Percentiles rank a stretch among this genome's conserved stretches.
These are phyloP conservation scores for Sungouiozyma intestinalis DNA, from an alignment of 805 yeast genomes.

Conservation along the genomic window DNA sequence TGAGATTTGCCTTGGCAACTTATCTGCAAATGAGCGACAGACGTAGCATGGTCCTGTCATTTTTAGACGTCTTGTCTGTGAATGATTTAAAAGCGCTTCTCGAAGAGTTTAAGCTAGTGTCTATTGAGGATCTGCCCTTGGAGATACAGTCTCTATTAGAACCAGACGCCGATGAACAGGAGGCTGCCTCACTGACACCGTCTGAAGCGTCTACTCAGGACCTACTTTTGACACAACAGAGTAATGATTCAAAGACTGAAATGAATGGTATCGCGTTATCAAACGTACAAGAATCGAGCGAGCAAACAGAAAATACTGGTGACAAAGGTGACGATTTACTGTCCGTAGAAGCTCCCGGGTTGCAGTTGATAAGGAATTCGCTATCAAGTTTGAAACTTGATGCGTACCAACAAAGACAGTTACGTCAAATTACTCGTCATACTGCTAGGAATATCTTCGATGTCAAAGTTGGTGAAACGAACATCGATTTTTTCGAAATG, in stretches of 20 bases:
- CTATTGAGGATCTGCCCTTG: constrained; percentile 18
- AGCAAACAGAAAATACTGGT: constrained; percentile 34
- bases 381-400: constrained; percentile 40
- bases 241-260: too few species aligned
- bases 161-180: neutral
- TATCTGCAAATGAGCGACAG: constrained; percentile 16
- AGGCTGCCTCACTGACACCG: neutral
- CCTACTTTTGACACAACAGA: too few species aligned
- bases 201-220: too few species aligned
- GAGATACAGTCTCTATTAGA: constrained; percentile 9
- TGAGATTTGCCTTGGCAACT: constrained; percentile 7
- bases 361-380: constrained; percentile 69
- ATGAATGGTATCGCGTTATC: too few species aligned
- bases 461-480: constrained; percentile 14
- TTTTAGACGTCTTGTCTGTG: constrained; percentile 21
- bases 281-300: constrained; percentile 13
- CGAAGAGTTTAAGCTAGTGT: constrained; percentile 25
- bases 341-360: constrained; percentile 67
- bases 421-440: constrained; percentile 19
- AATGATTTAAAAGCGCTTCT: constrained; percentile 31
- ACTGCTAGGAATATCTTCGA: constrained; percentile 23
- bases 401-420: constrained; percentile 23
- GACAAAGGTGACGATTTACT: constrained; percentile 46
- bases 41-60: constrained; percentile 12
- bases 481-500: constrained; percentile 56